Conservation (phyloP, 495 filamentous ascomycete genomes). For the Rostrohypoxylon terebratum region DNA sequence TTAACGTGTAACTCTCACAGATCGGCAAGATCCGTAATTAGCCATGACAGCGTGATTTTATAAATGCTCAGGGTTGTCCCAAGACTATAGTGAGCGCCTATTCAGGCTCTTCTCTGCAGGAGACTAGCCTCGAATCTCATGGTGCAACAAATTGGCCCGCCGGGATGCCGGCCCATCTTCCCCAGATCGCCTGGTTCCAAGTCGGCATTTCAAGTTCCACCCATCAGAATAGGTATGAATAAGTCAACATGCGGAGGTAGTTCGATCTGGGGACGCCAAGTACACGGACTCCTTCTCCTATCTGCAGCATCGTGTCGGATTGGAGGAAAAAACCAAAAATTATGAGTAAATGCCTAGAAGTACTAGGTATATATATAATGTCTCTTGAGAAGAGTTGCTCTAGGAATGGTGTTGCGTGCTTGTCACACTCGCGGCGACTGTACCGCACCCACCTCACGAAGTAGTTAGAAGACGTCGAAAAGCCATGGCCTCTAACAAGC, state of each 20-base stretch:
- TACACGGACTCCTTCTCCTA: conserved; percentile 1
- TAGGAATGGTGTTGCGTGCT: conserved; percentile 36
- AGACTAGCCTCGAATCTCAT: conserved; percentile 28
- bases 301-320: conserved; percentile 8
- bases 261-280: conserved; percentile 34
- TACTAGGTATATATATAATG: background rate
- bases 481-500: conserved; percentile 42
- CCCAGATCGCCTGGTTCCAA: conserved; percentile 27
- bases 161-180: conserved; percentile 41
- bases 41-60: conserved; percentile 29
- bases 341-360: background rate
- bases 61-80: conserved; percentile 20
- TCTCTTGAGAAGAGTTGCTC: conserved; percentile 29
- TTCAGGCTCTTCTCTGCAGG: conserved; percentile 38
- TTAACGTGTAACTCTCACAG: conserved; percentile 34
- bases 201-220: conserved; percentile 39
- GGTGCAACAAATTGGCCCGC: conserved; percentile 26
- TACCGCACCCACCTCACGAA: background rate
- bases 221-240: conserved; percentile 39
- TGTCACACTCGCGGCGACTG: conserved; percentile 16
- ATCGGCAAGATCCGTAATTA: conserved; percentile 29
- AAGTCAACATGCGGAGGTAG: conserved; percentile 31
- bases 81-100: conserved; percentile 17
- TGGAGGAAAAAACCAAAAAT: background rate
- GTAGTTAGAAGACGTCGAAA: conserved; percentile 18